These are phyloP conservation scores for Ceratocystiopsis minuta DNA, from an alignment of 2,329 filamentous ascomycete genomes.

Conservation along the genomic window DNA sequence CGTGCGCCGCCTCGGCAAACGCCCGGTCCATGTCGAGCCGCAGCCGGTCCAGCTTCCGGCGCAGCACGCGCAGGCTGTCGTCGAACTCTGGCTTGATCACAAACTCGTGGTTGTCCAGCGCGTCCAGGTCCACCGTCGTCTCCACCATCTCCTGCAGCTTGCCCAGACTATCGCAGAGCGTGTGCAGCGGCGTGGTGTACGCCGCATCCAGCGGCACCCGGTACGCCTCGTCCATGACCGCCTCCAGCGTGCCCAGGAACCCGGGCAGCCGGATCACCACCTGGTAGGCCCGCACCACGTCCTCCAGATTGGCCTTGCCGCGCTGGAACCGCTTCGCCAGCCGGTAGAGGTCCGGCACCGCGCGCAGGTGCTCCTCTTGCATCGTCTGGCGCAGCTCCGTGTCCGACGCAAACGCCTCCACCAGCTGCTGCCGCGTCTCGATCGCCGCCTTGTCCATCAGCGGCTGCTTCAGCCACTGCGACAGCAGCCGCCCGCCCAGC, in stretches of 20 bases:
- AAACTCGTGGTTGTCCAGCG: conserved; percentile 91
- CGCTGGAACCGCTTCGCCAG: conserved; percentile 90
- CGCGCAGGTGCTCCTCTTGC: conserved; percentile 87
- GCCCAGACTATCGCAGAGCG: conserved; percentile 58
- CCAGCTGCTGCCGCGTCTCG: conserved; percentile 76
- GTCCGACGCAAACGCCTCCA: conserved; percentile 85
- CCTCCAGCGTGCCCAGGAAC: conserved; percentile 75
- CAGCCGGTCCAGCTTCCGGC: conserved; percentile 75
- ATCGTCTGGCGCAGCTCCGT: conserved; percentile 88
- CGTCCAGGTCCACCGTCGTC: conserved; percentile 89
- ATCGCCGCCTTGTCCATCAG: conserved; percentile 79
- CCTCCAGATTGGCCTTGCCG: conserved; percentile 77
- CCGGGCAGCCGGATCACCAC: conserved; percentile 81
- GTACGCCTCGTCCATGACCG: conserved; percentile 89
- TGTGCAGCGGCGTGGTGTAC: conserved; percentile 69
- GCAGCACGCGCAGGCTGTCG: conserved; percentile 69
- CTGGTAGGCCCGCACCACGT: conserved; percentile 90
- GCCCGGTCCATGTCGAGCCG: conserved; percentile 69
- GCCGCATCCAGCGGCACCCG: conserved; percentile 69
- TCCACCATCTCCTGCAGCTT: conserved; percentile 97
- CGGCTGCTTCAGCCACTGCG: conserved; percentile 96
- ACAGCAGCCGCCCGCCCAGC: conserved; percentile 70
- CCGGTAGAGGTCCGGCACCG: conserved; percentile 85
- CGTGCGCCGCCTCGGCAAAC: conserved; percentile 55
- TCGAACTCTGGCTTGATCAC: conserved; percentile 99